Evolutionary conservation across 2,329 filamentous ascomycete species (phyloP).

Genomic region (Verticillium albo-atrum): DNA sequence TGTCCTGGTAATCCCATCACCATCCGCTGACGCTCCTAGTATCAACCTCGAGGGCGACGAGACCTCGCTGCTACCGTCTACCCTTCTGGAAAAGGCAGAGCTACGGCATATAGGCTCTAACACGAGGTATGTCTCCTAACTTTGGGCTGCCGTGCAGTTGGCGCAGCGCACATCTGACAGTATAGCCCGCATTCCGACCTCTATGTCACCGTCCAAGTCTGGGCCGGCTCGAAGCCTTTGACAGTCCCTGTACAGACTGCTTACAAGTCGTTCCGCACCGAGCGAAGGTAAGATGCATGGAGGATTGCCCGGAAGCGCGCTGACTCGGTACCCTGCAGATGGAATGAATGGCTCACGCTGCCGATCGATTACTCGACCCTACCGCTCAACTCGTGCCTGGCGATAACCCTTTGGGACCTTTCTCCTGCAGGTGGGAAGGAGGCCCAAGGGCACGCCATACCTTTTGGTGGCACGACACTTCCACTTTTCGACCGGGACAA

Average conservation of each 20-base stretch:
- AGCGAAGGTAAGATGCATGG: conserved; percentile 45
- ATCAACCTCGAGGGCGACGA: conserved; percentile 44
- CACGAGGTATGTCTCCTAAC: conserved; percentile 49
- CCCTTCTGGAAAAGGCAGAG: conserved; percentile 71
- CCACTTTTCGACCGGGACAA: conserved; percentile 90
- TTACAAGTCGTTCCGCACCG: conserved; percentile 83
- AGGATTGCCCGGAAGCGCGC: background rate
- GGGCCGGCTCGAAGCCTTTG: conserved; percentile 91
- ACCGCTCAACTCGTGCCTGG: conserved; percentile 76
- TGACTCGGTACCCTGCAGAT: conserved; percentile 40
- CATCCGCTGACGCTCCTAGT: conserved; percentile 20
- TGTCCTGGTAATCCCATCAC: background rate
- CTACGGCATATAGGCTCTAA: conserved; percentile 86
- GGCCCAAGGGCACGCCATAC: conserved; percentile 72
- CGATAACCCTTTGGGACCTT: conserved; percentile 93
- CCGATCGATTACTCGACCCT: conserved; percentile 81
- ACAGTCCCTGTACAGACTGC: conserved; percentile 89
- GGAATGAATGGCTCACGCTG: conserved; percentile 95
- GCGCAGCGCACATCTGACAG: conserved; percentile 16
- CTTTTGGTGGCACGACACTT: conserved; percentile 92
- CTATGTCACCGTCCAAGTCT: conserved; percentile 88
- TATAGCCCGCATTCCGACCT: conserved; percentile 76
- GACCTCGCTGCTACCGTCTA: conserved; percentile 49
- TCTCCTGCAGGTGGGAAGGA: conserved; percentile 71
- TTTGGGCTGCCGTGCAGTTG: background rate